Evolutionary conservation across 805 yeast species (phyloP).

Genomic region (Kuraishia borneana): DNA sequence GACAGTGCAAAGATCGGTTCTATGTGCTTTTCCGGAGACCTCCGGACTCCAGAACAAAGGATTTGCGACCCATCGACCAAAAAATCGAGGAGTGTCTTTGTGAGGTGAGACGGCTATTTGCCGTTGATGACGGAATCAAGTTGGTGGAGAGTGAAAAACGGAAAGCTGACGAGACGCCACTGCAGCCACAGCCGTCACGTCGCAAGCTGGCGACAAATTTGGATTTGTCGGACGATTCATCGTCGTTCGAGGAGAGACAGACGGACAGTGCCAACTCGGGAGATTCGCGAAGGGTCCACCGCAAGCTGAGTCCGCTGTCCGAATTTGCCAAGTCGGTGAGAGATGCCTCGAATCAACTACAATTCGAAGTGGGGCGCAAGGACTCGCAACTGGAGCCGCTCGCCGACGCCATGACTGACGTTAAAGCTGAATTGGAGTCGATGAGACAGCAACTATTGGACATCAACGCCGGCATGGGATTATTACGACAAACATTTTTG

Average conservation of each 20-base stretch:
- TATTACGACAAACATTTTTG: not conserved
- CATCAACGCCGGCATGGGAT: not conserved
- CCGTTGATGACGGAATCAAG: conserved; percentile 1
- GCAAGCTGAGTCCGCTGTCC: not conserved
- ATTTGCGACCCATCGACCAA: not conserved
- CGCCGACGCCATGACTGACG: not conserved
- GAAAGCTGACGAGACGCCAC: not conserved
- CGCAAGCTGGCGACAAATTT: not conserved
- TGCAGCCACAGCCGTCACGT: not conserved
- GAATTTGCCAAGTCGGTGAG: conserved; percentile 1
- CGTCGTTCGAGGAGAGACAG: not conserved
- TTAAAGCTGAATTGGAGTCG: not conserved
- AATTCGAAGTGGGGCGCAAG: not conserved
- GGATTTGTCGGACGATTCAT: not conserved
- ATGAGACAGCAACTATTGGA: not conserved
- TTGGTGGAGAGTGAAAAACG: not conserved
- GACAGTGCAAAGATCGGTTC: conserved; percentile 3
- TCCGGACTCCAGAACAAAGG: not conserved
- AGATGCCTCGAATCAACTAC: not conserved
- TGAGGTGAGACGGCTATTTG: not conserved
- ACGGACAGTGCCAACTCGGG: not conserved
- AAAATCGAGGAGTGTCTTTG: not conserved
- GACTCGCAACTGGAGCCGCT: not conserved
- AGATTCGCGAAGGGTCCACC: not conserved
- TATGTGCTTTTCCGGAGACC: conserved; percentile 2